phyloP scores from a whole-genome alignment of 345 rosid species.

The Turritis glabra region DNA sequence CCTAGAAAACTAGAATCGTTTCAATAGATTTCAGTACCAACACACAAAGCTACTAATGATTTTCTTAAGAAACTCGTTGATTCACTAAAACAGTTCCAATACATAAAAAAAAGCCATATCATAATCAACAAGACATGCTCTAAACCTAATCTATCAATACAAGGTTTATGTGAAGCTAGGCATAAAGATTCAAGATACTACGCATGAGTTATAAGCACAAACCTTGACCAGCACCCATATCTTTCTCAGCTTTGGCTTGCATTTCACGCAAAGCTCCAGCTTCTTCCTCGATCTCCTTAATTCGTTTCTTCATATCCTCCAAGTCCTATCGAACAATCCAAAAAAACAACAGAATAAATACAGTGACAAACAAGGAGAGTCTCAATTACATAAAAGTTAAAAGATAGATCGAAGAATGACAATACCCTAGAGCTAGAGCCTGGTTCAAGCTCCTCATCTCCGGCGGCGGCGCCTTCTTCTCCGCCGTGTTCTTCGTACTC shows the following conservation, averaged over 20 bases:
- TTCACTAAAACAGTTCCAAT: background rate
- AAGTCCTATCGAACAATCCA: slow-evolving; percentile 57
- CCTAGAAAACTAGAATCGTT: background rate
- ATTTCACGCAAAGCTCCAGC: slow-evolving; percentile 97
- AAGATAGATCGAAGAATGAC: slow-evolving; percentile 12
- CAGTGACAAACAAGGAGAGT: background rate
- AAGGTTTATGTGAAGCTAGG: background rate
- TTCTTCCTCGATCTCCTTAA: slow-evolving; percentile 96
- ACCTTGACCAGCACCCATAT: slow-evolving; percentile 98
- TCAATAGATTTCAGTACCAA: background rate
- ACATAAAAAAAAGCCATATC: background rate
- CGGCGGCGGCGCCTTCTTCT: slow-evolving; percentile 46
- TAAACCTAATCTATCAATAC: background rate
- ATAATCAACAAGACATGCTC: background rate
- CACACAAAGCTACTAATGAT: background rate
- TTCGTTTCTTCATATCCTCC: slow-evolving; percentile 97
- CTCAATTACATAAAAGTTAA: background rate
- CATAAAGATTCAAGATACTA: background rate
- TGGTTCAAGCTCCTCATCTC: slow-evolving; percentile 53
- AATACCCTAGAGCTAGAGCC: slow-evolving; percentile 64
- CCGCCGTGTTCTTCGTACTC: slow-evolving; percentile 58
- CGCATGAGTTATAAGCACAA: background rate
- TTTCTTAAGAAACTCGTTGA: background rate
- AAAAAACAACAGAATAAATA: background rate
- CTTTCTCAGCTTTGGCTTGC: slow-evolving; percentile 99